Evolutionary conservation across 2,329 filamentous ascomycete species (phyloP).

Genomic region (Fusarium sp.): DNA sequence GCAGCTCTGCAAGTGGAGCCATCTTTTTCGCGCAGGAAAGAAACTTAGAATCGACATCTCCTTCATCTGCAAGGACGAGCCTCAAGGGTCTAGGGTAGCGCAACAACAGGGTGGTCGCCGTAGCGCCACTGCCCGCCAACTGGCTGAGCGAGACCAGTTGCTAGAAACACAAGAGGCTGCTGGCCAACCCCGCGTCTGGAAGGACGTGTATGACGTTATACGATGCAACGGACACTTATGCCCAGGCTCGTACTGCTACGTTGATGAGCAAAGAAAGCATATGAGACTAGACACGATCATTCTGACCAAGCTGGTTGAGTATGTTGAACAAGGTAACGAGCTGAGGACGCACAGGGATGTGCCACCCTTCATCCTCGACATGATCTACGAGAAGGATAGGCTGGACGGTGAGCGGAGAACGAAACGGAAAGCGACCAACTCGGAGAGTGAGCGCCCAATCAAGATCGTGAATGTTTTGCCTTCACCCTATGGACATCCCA

Average conservation of each 20-base stretch:
- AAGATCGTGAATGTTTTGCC: conserved; percentile 24
- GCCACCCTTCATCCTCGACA: conserved; percentile 19
- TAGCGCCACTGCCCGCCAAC: conserved; percentile 5
- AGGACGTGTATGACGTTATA: conserved; percentile 27
- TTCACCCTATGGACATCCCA: conserved; percentile 12
- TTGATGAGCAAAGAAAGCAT: conserved; percentile 29
- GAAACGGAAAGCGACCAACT: too few relatives aligned
- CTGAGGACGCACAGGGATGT: conserved; percentile 12
- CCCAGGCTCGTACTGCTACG: conserved; percentile 16
- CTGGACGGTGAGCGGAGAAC: too few relatives aligned
- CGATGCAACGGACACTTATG: conserved; percentile 22
- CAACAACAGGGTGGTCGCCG: conserved; percentile 3
- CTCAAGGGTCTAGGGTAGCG: conserved; percentile 16
- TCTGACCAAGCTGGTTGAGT: conserved; percentile 27
- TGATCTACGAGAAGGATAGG: conserved; percentile 37
- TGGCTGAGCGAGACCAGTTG: conserved; percentile 17
- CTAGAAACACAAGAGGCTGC: conserved; percentile 22
- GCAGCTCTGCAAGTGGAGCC: conserved; percentile 21
- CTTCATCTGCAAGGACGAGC: conserved; percentile 23
- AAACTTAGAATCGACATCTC: conserved; percentile 26
- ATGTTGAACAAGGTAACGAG: conserved; percentile 15
- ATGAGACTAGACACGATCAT: conserved; percentile 18
- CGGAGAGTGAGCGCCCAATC: conserved; percentile 28
- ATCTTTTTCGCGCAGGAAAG: conserved; percentile 23
- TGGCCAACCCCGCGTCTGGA: conserved; percentile 27